phyloP scores from a whole-genome alignment of 148 eudicot genomes.

The Salicornia ramosissima region DNA sequence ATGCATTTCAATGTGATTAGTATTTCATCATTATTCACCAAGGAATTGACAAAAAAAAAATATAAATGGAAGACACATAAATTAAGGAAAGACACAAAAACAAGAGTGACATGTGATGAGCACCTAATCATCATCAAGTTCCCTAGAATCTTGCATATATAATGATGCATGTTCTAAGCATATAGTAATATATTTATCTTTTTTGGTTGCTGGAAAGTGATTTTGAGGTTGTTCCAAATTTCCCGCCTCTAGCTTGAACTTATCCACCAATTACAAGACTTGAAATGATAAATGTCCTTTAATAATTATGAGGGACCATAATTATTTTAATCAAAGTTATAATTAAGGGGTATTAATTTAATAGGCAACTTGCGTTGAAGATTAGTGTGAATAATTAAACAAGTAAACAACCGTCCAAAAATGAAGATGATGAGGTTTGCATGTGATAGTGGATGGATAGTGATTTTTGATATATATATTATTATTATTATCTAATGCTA shows the following conservation, averaged over 20 bases:
- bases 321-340: neutral
- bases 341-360: constrained; percentile 12
- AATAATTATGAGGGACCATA: constrained; percentile 9
- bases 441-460: constrained; percentile 30
- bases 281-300: constrained; percentile 11
- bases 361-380: constrained; percentile 23
- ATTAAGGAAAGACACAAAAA: constrained; percentile 18
- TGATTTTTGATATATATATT: constrained; percentile 13
- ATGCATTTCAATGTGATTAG: constrained; percentile 8
- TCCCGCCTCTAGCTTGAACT: constrained; percentile 17
- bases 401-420: constrained; percentile 29
- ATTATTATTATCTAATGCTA: too few relatives aligned
- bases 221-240: constrained; percentile 27
- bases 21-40: constrained; percentile 18
- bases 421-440: constrained; percentile 24
- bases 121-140: constrained; percentile 22
- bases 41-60: constrained; percentile 6
- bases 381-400: constrained; percentile 23
- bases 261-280: constrained; percentile 18
- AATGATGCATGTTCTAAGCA: constrained; percentile 14
- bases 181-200: neutral
- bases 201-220: constrained; percentile 24
- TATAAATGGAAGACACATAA: constrained; percentile 14
- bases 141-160: constrained; percentile 30
- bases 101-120: constrained; percentile 28